Percentiles rank a stretch among this genome's conserved stretches.
These are phyloP conservation scores for Salvia splendens DNA, from an alignment of 257 asterid species.

Conservation along the genomic window DNA sequence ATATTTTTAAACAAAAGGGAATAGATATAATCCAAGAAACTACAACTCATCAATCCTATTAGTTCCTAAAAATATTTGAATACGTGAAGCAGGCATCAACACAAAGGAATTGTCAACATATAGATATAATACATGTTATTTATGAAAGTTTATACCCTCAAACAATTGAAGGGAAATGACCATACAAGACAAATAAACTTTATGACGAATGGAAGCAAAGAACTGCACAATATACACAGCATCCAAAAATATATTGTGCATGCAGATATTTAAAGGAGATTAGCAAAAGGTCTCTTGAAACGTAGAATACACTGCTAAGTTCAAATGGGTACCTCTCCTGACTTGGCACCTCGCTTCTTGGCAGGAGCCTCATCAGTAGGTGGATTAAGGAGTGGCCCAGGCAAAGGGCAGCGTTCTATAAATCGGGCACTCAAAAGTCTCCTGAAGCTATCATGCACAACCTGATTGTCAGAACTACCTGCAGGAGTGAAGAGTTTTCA, in stretches of 20 bases:
- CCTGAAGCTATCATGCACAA: conserved; percentile 50
- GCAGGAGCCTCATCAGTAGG: conserved; percentile 44
- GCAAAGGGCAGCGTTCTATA: conserved; percentile 89
- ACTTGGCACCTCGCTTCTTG: conserved; percentile 28
- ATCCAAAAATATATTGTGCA: background rate
- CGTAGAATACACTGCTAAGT: background rate
- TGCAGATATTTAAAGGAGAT: too few relatives aligned
- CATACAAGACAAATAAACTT: background rate
- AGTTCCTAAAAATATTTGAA: background rate
- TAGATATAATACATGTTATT: background rate
- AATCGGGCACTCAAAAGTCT: conserved; percentile 66
- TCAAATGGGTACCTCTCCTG: conserved; percentile 19
- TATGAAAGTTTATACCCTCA: conserved; percentile 4
- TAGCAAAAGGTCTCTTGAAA: background rate
- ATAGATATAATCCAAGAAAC: conserved; percentile 10
- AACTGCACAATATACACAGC: background rate
- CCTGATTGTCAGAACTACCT: conserved; percentile 53
- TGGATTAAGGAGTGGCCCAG: conserved; percentile 72
- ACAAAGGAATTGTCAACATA: background rate
- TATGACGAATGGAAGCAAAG: conserved; percentile 7
- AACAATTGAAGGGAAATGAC: background rate
- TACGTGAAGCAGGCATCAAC: conserved; percentile 12
- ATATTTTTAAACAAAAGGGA: background rate
- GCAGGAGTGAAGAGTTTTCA: conserved; percentile 19
- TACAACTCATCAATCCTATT: background rate